Base-by-base conservation (phyloP, 352 stramenopile species). In the Pythium insidiosum region DNA sequence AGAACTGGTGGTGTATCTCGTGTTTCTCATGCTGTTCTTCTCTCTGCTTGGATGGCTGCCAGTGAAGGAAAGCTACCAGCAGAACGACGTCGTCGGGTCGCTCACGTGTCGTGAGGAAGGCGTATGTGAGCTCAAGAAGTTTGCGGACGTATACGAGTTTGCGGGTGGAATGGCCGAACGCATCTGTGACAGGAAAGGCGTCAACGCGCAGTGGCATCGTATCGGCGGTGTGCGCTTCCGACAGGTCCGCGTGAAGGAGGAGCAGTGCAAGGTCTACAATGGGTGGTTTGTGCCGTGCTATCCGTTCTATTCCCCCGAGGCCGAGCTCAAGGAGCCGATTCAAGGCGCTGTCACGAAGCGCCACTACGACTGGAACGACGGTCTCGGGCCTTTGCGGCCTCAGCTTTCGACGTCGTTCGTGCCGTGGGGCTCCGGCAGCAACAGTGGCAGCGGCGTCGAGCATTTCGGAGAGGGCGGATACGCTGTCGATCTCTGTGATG, bases 1-100 rank as follows among this genome's bases (percentile, higher is more conserved):
- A 49, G 82, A 94, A 41, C 63, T 94, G 5, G 57, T 94, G 15
- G 82, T 94, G 7, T 92, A 94, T 58, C 53, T 88, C 38, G 57
- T 87, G 0, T 92, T 94, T 29, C 48, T 94, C 15, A 53, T 50
- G 36, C 38, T 94, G 5, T 78, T 94, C 47, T 90, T 94, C 46
- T 84, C 74, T 30, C 52, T 89, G 28, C 62, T 94, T 18, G 66
- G 56, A 19, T 88, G 77, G 75, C 58, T 94, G 10, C 82, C 82
- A 0, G 78, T 94, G 25, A 63, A 90, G 40, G 74, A 84, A 20
- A 88, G 72, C 50, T 94, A 81, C 51, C 62, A 92, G 37, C 82
- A 94, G 40, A 92, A 89, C 47, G 77, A 92, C 31, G 81, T 90
- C 3, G 77, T 90, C 12, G 79, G 74, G 5, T 61, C 61, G 12